phyloP scores from a whole-genome alignment of 179 eudicot species.

The Silene coronaria region DNA sequence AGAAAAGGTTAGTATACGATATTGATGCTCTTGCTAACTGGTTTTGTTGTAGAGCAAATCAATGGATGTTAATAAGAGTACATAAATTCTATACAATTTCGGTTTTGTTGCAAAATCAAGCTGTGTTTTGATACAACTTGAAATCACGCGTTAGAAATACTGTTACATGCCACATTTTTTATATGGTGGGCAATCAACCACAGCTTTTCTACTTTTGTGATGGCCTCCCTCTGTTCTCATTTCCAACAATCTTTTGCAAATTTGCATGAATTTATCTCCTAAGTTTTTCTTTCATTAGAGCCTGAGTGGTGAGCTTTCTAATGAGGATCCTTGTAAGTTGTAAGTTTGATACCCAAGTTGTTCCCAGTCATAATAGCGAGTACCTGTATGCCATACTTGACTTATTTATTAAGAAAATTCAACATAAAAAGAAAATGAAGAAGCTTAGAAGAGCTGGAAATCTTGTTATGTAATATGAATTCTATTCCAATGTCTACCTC shows the following conservation, averaged over 20 bases:
- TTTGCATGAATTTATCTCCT: neutral
- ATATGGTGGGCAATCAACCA: neutral
- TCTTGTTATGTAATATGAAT: neutral
- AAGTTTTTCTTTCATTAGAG: too few species aligned
- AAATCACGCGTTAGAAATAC: neutral
- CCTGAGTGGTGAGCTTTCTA: neutral
- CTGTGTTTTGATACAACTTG: neutral
- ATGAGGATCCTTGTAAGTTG: neutral
- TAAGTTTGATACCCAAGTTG: neutral
- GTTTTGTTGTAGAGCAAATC: neutral
- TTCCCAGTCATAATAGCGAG: neutral
- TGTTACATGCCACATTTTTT: slow-evolving; percentile 8
- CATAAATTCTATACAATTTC: neutral
- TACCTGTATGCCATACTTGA: neutral
- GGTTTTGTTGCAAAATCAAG: slow-evolving; percentile 3
- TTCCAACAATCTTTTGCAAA: neutral
- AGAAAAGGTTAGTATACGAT: slow-evolving; percentile 55
- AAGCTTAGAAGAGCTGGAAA: neutral
- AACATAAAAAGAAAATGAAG: neutral
- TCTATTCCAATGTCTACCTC: neutral
- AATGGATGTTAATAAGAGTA: neutral
- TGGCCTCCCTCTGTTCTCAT: neutral
- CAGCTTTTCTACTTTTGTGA: neutral
- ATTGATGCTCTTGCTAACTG: slow-evolving; percentile 3
- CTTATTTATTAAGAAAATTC: neutral